Base-by-base conservation (phyloP, 179 eudicot species). In the Drosera spatulata region DNA sequence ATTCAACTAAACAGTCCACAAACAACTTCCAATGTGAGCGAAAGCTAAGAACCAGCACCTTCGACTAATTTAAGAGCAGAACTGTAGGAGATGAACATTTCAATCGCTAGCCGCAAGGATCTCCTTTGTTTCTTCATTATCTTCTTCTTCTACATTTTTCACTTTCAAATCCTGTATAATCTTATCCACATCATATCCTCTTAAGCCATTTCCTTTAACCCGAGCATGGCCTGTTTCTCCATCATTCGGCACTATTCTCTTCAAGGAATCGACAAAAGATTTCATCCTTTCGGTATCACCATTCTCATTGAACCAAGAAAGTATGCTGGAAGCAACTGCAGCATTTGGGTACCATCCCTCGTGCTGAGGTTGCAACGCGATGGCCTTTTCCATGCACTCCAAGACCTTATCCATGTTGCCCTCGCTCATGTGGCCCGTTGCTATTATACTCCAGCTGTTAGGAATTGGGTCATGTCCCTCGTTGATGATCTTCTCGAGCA, bases 311-410 rank as follows among this genome's bases (percentile, higher is more conserved):
- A 81, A 69, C 86, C 86, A 81, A 14, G 61, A 10, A 56, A 79
- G 72, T 22, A 84, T 49, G 53, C 67, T 62, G 38, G 75, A 72
- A 39, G 60, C 52, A 5, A 68, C 50, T 7, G 41, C 43, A 13
- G 79, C 64, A 62, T 79, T 79, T n/a, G 89, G 82, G 51, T 41
- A 56, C 89, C 89, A 84, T 13, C 66, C 75, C 40, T 39, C 59
- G 67, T 73, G 67, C 60, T 73, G 70, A 39, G 65, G 79, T 8
- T 56, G 63, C 12, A 69, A 63, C 22, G 77, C 79, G 61, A 81
- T 53, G 65, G 85, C 80, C 60, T 71, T 70, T 69, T 73, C 75
- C 79, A 84, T 68, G 65, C 68, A 81, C 62, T 73, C 61, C 4
- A 72, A 58, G 38, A 74, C 78, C 73, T 74, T 77, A 49, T 62